Evolutionary conservation across 306 rosid genomes (phyloP), one percentile per base, ranked within the genome.

Genomic region (Begonia fuchsioides): DNA sequence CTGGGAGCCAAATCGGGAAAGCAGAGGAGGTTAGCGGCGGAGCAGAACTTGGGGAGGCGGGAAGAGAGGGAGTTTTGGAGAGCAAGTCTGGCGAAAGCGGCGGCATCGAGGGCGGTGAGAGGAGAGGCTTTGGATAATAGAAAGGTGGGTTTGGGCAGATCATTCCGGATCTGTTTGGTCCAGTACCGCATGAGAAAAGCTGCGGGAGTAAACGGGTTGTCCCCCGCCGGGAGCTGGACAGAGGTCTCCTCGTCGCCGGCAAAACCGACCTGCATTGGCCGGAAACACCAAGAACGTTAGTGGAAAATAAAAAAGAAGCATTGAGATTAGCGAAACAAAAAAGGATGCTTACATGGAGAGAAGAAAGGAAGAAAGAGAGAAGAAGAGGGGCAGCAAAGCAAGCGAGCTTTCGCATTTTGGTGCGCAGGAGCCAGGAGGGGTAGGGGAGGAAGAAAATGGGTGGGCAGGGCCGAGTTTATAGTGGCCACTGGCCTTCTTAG

Each of bases 91-190:
- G 77, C 63, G 15, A 82, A 85, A 10, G 67, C 51, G 0, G 95
- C 94, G 0, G 96, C 59, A 20, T 75, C 81, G 10, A 65, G 81
- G 0, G 94, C 75, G 39, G 13, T 69, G 20, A 92, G 44, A 1
- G 98, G 94, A 8, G 98, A 85, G 1, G 81, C 96, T 61, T 85
- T 92, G 0, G 92, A 67, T 7, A 92, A 49, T 8, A 92, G 60
- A 39, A 92, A 92, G 6, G 52, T 15, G 0, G 98, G 77, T 15
- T 68, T 77, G 1, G 78, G 70, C 8, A 58, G 17, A 45, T 55
- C 47, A 69, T 69, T 92, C 13, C 87, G 85, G 72, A 90, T 79
- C 94, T 82, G 94, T 45, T 76, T 82, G 68, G 70, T 78, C 98
- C 98, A 92, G 67, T 92, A 92, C 1, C 98, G 87, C 47, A 58